Percentiles rank a stretch among this genome's conserved stretches.
Conservation (phyloP, 257 asterid genomes). For the Petrea volubilis region DNA sequence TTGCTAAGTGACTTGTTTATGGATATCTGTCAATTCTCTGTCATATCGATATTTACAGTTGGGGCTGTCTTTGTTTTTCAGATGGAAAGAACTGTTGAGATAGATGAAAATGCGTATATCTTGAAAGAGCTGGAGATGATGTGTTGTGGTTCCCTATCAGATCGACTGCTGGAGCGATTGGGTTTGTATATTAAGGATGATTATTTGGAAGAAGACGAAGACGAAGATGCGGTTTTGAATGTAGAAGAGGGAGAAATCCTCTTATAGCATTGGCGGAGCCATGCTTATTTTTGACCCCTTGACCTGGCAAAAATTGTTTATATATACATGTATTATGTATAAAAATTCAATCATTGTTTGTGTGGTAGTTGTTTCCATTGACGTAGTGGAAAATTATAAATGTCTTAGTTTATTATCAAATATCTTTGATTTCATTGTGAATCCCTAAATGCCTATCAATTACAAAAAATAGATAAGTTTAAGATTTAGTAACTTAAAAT, state of each 20-base stretch:
- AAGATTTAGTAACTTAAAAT: no score
- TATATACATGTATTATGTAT: no score
- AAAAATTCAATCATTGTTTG: no score
- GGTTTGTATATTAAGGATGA: constrained; percentile 60
- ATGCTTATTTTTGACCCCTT: no score
- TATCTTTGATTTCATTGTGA: no score
- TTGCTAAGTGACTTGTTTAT: background rate
- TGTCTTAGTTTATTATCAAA: no score
- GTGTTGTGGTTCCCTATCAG: constrained; percentile 27
- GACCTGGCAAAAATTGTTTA: no score
- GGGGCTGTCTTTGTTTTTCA: constrained; percentile 2
- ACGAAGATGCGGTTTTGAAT: constrained; percentile 27
- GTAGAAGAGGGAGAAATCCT: constrained; percentile 71
- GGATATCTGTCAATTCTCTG: background rate
- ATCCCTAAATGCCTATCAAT: no score
- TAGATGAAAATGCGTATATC: constrained; percentile 37
- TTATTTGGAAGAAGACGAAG: constrained; percentile 34
- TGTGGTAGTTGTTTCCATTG: no score
- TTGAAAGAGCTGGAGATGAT: constrained; percentile 51
- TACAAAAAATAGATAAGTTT: no score
- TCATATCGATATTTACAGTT: background rate
- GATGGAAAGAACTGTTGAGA: constrained; percentile 53
- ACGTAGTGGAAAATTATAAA: no score
- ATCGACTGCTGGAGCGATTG: constrained; percentile 40
- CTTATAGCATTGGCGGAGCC: no score